Evolutionary conservation across 2,329 filamentous ascomycete genomes (phyloP).

Genomic region (Diaporthe sp.): DNA sequence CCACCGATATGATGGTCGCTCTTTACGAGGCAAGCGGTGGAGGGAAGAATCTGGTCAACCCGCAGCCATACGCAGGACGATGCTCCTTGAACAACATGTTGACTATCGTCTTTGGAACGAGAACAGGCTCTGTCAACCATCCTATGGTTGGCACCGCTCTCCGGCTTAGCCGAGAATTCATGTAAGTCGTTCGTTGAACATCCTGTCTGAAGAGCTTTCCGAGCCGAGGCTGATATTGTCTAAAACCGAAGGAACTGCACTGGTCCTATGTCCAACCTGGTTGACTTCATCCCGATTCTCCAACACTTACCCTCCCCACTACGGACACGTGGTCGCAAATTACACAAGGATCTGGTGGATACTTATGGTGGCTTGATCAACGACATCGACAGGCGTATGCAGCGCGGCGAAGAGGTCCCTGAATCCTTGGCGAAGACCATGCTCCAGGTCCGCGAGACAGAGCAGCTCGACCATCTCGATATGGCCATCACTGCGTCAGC

Average conservation of each 20-base stretch:
- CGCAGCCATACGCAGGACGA: constrained; percentile 5
- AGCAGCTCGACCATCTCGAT: constrained; percentile 23
- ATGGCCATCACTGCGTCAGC: constrained; percentile 25
- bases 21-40: constrained; percentile 10
- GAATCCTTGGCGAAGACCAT: constrained; percentile 13
- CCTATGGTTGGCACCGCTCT: neutral
- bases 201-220: neutral
- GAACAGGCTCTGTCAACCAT: constrained; percentile 2
- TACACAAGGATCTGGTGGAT: neutral
- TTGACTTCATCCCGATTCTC: constrained; percentile 13
- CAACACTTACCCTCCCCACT: neutral
- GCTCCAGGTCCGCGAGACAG: neutral
- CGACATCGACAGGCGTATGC: neutral
- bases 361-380: constrained; percentile 3
- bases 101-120: neutral
- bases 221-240: neutral
- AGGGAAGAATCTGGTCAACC: constrained; percentile 16
- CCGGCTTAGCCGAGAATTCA: neutral
- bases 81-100: constrained; percentile 22
- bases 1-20: neutral
- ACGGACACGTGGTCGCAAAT: neutral
- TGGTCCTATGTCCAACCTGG: constrained; percentile 5
- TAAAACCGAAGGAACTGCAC: neutral
- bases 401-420: neutral
- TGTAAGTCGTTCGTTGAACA: neutral